Percentiles rank a stretch among this genome's conserved stretches.
Conservation (phyloP, 257 asterid genomes). For the Cruciata laevipes region DNA sequence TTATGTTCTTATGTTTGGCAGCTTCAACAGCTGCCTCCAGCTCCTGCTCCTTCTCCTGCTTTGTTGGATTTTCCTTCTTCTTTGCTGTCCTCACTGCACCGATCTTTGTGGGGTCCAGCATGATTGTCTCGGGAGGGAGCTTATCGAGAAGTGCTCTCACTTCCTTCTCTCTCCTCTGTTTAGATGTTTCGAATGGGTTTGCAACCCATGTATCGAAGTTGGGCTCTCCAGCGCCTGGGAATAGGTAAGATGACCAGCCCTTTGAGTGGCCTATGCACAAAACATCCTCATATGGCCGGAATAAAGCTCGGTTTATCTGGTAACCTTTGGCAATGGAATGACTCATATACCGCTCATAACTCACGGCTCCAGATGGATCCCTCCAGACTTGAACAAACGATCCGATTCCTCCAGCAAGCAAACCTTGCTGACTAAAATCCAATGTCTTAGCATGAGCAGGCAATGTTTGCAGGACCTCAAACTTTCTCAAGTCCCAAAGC, state of each 20-base stretch:
- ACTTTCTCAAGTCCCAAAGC: constrained; percentile 90
- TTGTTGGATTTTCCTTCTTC: constrained; percentile 45
- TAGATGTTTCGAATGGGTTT: constrained; percentile 74
- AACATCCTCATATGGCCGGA: constrained; percentile 91
- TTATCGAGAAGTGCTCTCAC: constrained; percentile 79
- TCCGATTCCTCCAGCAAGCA: constrained; percentile 64
- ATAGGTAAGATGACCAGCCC: constrained; percentile 75
- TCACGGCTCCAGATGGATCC: constrained; percentile 49
- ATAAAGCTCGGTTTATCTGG: constrained; percentile 50
- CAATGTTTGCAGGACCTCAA: constrained; percentile 52
- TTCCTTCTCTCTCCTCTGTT: constrained; percentile 86
- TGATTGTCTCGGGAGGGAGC: constrained; percentile 90
- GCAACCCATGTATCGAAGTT: constrained; percentile 90
- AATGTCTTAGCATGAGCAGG: constrained; percentile 50
- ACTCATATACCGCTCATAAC: constrained; percentile 62
- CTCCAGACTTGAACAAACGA: constrained; percentile 62
- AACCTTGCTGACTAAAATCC: constrained; percentile 81
- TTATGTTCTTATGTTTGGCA: constrained; percentile 39
- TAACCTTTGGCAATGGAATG: constrained; percentile 83
- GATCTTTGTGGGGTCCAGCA: constrained; percentile 87
- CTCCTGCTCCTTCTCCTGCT: constrained; percentile 52
- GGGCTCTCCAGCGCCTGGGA: constrained; percentile 86
- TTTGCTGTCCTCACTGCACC: constrained; percentile 58
- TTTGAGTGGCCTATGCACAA: constrained; percentile 76
- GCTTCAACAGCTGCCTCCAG: constrained; percentile 58